phyloP scores from a whole-genome alignment of 139 green algal genomes.

The Raphidocelis subcapitata region DNA sequence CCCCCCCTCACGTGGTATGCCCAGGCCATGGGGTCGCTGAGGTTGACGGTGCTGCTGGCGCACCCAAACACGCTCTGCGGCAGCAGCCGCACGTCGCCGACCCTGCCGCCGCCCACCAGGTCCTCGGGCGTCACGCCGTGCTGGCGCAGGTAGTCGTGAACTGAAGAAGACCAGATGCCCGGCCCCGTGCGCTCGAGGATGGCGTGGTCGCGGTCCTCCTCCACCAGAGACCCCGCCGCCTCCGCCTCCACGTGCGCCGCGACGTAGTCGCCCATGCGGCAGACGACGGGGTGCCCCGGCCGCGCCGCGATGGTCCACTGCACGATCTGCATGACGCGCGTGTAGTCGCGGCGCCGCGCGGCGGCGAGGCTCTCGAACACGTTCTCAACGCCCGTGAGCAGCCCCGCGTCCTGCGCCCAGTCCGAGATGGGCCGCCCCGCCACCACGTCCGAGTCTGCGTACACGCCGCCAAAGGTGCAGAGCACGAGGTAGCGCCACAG shows the following conservation, averaged over 20 bases:
- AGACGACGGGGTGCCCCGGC: constrained; percentile 24
- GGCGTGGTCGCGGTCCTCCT: constrained; percentile 24
- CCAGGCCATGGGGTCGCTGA: constrained; percentile 9
- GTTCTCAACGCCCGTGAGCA: constrained; percentile 33
- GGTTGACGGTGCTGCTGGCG: constrained; percentile 9
- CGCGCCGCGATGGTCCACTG: constrained; percentile 29
- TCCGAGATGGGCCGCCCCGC: constrained; percentile 5
- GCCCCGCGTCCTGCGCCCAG: constrained; percentile 24
- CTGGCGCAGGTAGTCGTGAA: constrained; percentile 23
- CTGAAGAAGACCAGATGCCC: constrained; percentile 28
- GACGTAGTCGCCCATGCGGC: constrained; percentile 29
- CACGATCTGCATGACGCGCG: constrained; percentile 32
- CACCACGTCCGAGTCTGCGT: constrained; percentile 28
- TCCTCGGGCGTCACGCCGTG: not conserved
- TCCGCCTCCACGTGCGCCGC: constrained; percentile 9
- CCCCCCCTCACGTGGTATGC: too few relatives aligned
- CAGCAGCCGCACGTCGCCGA: constrained; percentile 24
- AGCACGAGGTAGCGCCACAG: constrained; percentile 39
- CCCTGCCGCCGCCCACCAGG: constrained; percentile 13
- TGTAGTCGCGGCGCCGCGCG: constrained; percentile 18
- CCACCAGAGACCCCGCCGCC: constrained; percentile 1
- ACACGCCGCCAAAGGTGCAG: constrained; percentile 31
- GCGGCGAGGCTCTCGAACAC: constrained; percentile 20
- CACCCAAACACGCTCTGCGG: constrained; percentile 32
- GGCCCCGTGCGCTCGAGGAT: constrained; percentile 33